Percentiles rank a stretch among this genome's conserved stretches.
phyloP scores from a whole-genome alignment of 1,284 basidiomycete genomes.

The Fomes fomentarius region DNA sequence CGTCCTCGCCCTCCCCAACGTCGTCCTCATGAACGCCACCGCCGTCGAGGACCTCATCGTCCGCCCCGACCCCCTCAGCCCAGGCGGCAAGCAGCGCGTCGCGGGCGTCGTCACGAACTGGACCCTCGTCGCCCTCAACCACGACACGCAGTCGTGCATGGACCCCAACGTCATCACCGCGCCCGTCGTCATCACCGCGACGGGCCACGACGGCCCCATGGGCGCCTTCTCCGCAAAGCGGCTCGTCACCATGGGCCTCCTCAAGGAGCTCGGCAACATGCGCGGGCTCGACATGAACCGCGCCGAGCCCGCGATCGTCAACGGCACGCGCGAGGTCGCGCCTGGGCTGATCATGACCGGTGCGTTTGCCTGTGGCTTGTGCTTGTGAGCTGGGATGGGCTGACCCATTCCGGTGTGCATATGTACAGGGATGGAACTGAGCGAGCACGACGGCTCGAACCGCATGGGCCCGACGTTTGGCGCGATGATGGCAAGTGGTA shows the following conservation, averaged over 20 bases:
- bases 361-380: no score
- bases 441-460: constrained; percentile 82
- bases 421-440: constrained; percentile 77
- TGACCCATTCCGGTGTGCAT: no score
- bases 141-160: constrained; percentile 86
- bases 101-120: constrained; percentile 89
- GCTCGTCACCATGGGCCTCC: constrained; percentile 75
- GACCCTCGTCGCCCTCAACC: constrained; percentile 83
- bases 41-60: constrained; percentile 80
- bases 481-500: constrained; percentile 80
- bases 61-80: constrained; percentile 58
- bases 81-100: constrained; percentile 56
- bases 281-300: constrained; percentile 78
- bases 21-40: constrained; percentile 77
- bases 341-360: constrained; percentile 81
- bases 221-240: constrained; percentile 87
- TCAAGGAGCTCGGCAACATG: constrained; percentile 85
- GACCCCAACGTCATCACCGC: constrained; percentile 86
- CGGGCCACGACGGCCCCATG: constrained; percentile 82
- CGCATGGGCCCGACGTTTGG: constrained; percentile 81
- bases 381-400: no score
- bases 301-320: constrained; percentile 78
- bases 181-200: constrained; percentile 72
- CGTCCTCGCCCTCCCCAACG: constrained; percentile 76
- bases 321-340: constrained; percentile 78